phyloP scores from a whole-genome alignment of 768 basidiomycete genomes.

The Clitopilus passeckerianus region DNA sequence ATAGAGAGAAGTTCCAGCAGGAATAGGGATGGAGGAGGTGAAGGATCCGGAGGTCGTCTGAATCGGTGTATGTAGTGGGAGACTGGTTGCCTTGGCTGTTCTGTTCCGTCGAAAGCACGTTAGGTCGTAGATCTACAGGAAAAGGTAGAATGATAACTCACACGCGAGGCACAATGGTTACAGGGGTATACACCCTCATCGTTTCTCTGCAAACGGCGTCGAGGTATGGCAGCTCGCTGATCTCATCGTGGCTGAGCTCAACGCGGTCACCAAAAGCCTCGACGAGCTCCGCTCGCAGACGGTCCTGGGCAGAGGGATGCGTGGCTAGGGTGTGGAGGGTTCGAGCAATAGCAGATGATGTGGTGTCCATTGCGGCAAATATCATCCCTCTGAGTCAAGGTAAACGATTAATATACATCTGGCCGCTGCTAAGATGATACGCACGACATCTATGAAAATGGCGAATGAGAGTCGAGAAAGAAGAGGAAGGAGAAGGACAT shows the following conservation, averaged over 20 bases:
- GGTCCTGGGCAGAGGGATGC: slow-evolving; percentile 11
- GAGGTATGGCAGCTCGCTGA: slow-evolving; percentile 17
- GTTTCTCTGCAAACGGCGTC: slow-evolving; percentile 21
- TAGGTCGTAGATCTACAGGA: too few relatives aligned
- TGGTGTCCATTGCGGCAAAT: slow-evolving; percentile 29
- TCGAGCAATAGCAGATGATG: slow-evolving; percentile 22
- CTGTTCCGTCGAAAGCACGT: background rate
- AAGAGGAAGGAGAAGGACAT: background rate
- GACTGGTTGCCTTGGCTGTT: slow-evolving; percentile 12
- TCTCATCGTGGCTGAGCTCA: slow-evolving; percentile 13
- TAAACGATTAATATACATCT: background rate
- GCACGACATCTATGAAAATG: background rate
- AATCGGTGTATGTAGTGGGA: slow-evolving; percentile 14
- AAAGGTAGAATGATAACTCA: slow-evolving; percentile 1
- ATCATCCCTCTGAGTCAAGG: slow-evolving; percentile 18
- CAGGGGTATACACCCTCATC: slow-evolving; percentile 14
- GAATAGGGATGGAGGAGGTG: slow-evolving; percentile 13
- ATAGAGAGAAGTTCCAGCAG: slow-evolving; percentile 15
- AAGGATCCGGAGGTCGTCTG: slow-evolving; percentile 17
- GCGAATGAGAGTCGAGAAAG: too few relatives aligned
- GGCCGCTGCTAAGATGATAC: background rate
- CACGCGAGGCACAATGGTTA: slow-evolving; percentile 12
- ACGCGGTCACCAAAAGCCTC: slow-evolving; percentile 14
- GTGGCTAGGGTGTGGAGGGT: slow-evolving; percentile 20
- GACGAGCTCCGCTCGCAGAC: slow-evolving; percentile 16